These are phyloP conservation scores for Fusarium floridanum DNA, from an alignment of 2,329 filamentous ascomycete genomes.

Conservation along the genomic window DNA sequence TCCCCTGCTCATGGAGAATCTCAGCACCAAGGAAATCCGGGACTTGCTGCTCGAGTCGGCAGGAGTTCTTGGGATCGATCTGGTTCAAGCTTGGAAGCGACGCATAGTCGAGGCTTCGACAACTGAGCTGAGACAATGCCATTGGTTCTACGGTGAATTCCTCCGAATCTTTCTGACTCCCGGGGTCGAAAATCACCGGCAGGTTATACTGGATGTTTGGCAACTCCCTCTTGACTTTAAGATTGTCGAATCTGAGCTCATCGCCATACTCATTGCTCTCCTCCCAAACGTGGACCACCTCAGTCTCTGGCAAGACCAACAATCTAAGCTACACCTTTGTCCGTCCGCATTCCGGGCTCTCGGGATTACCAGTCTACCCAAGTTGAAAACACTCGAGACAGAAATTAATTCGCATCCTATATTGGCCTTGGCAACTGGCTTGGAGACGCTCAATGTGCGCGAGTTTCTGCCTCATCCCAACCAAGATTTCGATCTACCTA, in stretches of 20 bases:
- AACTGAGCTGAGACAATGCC: neutral
- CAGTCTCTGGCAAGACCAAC: neutral
- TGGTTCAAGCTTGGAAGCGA: neutral
- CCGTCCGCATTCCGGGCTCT: neutral
- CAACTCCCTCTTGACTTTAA: neutral
- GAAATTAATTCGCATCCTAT: neutral
- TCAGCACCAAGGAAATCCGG: neutral
- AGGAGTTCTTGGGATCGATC: neutral
- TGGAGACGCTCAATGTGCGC: neutral
- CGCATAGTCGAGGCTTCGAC: neutral
- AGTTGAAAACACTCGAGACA: neutral
- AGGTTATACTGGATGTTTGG: neutral
- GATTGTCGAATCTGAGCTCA: neutral
- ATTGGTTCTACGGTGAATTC: neutral
- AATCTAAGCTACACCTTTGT: neutral
- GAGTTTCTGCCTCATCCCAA: neutral
- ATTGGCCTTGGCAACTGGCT: neutral
- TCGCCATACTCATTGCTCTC: neutral
- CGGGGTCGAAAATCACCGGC: neutral
- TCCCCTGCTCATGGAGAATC: neutral
- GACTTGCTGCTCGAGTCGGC: neutral
- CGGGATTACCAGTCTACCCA: neutral
- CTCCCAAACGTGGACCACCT: neutral
- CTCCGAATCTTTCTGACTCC: neutral
- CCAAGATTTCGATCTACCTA: neutral